Base-by-base conservation (phyloP, 352 stramenopile species). In the Pythium guiyangense region DNA sequence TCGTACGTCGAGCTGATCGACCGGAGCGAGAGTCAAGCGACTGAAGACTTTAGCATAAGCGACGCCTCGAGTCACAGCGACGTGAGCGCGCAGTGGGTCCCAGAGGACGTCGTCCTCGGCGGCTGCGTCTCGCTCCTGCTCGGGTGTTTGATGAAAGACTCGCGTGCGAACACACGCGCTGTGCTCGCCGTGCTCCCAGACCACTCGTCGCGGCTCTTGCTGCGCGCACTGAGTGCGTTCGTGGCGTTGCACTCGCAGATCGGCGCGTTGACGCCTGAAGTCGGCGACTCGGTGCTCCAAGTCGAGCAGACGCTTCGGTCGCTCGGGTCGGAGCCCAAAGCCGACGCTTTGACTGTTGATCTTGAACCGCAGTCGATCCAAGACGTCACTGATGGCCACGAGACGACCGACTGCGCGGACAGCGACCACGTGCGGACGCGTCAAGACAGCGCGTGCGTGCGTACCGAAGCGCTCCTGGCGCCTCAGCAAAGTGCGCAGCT, bases 171-270 rank as follows among this genome's bases (percentile, higher is more conserved):
- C 49, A 66, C 64, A 31, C 40, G 52, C 20, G 43, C 34, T 3
- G 69, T 92, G 46, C 53, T 91, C 15, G 56, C 49, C 0, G 54
- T 49, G 5, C 50, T 93, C 6, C 84, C 84, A 0, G 68, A 75
- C 31, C 29, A 25, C 2, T 90, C 84, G 5, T 67, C 77, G 29
- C 62, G 54, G 0, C 60, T 90, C 6, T 49, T 92, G 15, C 57
- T 91, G 18, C 71, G 79, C 37, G 69, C 77, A 9, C 54, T 94
- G 4, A 57, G 66, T 34, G 79, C 77, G 6, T 94, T 92, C 63
- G 77, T 81, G 1, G 76, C 79, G n/a, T 59, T 94, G 0, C 74
- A 94, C 50, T 81, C 81, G 18, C 84, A 94, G 39, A 79, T 94
- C 51, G 81, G 77, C 14, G 82, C 81, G 2, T 52, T 94, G 39